phyloP scores from a whole-genome alignment of 1,284 basidiomycete genomes.

The Cerrena zonata region DNA sequence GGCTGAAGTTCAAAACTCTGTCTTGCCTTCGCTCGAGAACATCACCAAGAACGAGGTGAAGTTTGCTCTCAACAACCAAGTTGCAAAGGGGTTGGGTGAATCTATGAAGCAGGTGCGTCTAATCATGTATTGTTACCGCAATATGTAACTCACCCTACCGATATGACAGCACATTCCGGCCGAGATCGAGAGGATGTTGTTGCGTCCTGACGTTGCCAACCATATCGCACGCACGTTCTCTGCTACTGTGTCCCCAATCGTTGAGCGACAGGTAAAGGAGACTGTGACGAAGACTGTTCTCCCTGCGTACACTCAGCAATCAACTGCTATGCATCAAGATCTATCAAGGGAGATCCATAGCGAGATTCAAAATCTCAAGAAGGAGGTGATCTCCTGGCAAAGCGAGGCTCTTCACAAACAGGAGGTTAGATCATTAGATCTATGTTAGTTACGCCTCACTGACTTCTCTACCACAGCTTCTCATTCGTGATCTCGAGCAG shows the following conservation, averaged over 20 bases:
- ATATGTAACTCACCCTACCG: constrained; percentile 10
- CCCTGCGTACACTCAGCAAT: constrained; percentile 66
- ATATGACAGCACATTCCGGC: constrained; percentile 55
- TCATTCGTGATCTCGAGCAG: constrained; percentile 73
- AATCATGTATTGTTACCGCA: background rate
- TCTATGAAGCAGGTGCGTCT: constrained; percentile 64
- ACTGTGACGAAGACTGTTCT: constrained; percentile 66
- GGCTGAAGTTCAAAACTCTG: constrained; percentile 71
- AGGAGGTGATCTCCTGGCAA: constrained; percentile 73
- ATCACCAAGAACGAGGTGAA: constrained; percentile 77
- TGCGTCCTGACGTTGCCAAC: constrained; percentile 68
- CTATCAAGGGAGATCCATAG: constrained; percentile 64
- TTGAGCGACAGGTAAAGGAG: constrained; percentile 78
- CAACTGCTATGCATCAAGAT: constrained; percentile 69
- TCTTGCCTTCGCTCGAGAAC: constrained; percentile 70
- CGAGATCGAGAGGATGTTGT: constrained; percentile 71
- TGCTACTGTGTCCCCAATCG: constrained; percentile 58
- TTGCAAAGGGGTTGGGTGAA: constrained; percentile 65
- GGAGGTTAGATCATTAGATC: constrained; percentile 47
- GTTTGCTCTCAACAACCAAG: constrained; percentile 66
- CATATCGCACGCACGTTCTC: constrained; percentile 71
- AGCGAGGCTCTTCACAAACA: constrained; percentile 67
- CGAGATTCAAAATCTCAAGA: constrained; percentile 70
- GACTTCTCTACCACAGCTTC: constrained; percentile 37
- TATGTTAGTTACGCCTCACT: constrained; percentile 5